Conservation (phyloP, 2,329 filamentous ascomycete genomes). For the Trichoderma asperellum region DNA sequence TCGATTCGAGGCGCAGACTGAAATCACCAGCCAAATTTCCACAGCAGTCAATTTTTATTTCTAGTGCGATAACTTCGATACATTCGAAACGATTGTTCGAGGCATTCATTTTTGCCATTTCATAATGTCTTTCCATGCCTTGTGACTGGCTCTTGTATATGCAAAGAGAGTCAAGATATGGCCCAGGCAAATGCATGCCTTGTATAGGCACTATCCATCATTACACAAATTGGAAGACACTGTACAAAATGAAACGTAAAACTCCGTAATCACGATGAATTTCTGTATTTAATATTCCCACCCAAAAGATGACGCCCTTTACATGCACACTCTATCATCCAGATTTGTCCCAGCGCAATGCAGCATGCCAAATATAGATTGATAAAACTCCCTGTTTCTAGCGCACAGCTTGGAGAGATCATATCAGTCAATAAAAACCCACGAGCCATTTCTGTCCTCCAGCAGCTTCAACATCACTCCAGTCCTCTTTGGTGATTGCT, state of each 20-base stretch:
- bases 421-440: not conserved
- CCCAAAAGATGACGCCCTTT: not conserved
- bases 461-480: not conserved
- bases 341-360: not conserved
- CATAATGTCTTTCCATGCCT: not conserved
- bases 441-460: not conserved
- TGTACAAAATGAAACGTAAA: not conserved
- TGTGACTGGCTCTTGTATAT: not conserved
- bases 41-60: not conserved
- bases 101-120: not conserved
- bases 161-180: not conserved
- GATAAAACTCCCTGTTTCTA: too few species aligned
- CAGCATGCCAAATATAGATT: too few species aligned
- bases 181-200: too few species aligned
- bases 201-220: not conserved
- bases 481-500: not conserved
- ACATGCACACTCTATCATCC: not conserved
- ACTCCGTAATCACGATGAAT: too few species aligned
- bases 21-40: not conserved
- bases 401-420: too few species aligned
- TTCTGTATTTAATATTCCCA: not conserved
- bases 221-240: not conserved
- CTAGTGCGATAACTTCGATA: not conserved
- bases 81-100: fast-evolving
- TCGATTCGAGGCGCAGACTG: not conserved